Evolutionary conservation across 2,329 filamentous ascomycete species (phyloP).

Genomic region (Exophiala phaeomuriformis): DNA sequence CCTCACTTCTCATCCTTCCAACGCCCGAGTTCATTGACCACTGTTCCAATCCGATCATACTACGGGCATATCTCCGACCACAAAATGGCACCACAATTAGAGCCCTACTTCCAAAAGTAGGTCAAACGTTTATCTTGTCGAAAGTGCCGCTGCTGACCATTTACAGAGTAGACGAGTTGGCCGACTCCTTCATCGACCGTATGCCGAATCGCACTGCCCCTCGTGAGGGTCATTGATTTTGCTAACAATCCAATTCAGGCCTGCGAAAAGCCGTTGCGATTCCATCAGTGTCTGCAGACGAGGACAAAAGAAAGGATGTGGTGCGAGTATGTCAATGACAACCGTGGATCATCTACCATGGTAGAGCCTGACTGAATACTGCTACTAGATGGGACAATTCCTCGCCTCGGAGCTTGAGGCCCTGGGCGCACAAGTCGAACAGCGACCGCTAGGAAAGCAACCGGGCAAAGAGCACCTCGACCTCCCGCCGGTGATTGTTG

Average conservation of each 20-base stretch:
- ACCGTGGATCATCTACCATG: neutral
- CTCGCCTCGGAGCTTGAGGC: slow-evolving; percentile 73
- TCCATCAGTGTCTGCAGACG: slow-evolving; percentile 88
- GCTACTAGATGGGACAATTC: slow-evolving; percentile 73
- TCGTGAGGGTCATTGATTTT: neutral
- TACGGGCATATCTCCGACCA: slow-evolving; percentile 41
- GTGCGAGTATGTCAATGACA: slow-evolving; percentile 52
- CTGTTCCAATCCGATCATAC: slow-evolving; percentile 31
- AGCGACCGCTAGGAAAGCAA: slow-evolving; percentile 82
- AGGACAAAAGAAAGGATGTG: slow-evolving; percentile 81
- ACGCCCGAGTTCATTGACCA: neutral
- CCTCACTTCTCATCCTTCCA: slow-evolving; percentile 1
- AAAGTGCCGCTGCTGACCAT: slow-evolving; percentile 3
- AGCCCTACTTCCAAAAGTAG: slow-evolving; percentile 80
- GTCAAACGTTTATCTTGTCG: slow-evolving; percentile 14
- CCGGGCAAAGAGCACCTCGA: slow-evolving; percentile 83
- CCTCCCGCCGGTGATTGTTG: slow-evolving; percentile 85
- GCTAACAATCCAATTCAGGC: slow-evolving; percentile 31
- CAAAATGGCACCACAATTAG: slow-evolving; percentile 84
- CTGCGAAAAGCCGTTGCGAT: slow-evolving; percentile 90
- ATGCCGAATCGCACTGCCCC: slow-evolving; percentile 21
- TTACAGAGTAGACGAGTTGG: slow-evolving; percentile 61
- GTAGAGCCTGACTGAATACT: neutral
- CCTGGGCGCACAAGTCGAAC: slow-evolving; percentile 80
- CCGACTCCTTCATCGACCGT: slow-evolving; percentile 79